Percentiles rank a stretch among this genome's conserved stretches.
These are phyloP conservation scores for Diaporthe nobilis DNA, from an alignment of 2,329 filamentous ascomycete species.

Conservation along the genomic window DNA sequence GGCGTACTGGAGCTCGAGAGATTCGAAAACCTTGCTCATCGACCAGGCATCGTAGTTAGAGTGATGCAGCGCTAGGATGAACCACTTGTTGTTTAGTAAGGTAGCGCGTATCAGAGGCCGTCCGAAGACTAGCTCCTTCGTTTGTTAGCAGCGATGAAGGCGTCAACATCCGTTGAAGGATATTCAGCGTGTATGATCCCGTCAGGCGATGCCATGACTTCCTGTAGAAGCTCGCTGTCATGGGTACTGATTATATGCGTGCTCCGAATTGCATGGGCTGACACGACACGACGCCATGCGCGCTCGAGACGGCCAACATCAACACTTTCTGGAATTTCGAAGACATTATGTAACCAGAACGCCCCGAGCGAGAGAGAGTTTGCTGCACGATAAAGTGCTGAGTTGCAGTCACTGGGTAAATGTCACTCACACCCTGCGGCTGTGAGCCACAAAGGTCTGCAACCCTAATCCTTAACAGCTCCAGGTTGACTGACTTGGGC, in stretches of 20 bases:
- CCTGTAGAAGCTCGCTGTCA: background rate
- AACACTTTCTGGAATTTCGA: background rate
- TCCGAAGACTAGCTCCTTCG: background rate
- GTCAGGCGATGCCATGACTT: background rate
- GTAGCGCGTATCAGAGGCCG: conserved; percentile 1
- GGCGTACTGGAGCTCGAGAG: conserved; percentile 1
- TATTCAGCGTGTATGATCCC: background rate
- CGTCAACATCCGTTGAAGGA: background rate
- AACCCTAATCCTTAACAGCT: conserved; percentile 1
- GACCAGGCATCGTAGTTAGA: conserved; percentile 12
- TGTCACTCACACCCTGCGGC: conserved; percentile 9
- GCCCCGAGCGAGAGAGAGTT: background rate
- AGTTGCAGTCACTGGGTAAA: background rate
- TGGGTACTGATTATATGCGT: background rate
- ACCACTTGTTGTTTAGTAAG: conserved; percentile 1
- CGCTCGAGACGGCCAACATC: conserved; percentile 3
- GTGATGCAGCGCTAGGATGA: conserved; percentile 8
- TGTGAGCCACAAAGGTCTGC: conserved; percentile 12
- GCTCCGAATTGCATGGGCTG: background rate
- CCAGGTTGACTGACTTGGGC: background rate
- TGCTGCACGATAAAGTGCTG: background rate
- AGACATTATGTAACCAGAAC: background rate
- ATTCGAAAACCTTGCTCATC: conserved; percentile 12
- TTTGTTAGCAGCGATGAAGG: background rate
- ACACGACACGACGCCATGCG: background rate